phyloP scores from a whole-genome alignment of 2,329 filamentous ascomycete genomes.

The Anthostomella pinea region DNA sequence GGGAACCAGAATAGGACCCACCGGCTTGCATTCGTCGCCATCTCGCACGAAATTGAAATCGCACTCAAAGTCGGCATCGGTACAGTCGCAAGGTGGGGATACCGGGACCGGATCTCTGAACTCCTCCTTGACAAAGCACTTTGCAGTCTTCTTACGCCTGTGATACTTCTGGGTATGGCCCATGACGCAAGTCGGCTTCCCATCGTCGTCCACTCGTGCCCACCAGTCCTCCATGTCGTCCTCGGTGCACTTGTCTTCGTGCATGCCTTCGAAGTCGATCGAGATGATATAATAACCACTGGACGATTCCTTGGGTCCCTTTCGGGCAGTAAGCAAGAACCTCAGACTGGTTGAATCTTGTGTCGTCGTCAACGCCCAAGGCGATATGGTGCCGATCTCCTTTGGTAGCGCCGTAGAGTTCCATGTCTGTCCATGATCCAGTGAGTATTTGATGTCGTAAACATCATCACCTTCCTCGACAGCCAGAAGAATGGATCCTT shows the following conservation, averaged over 20 bases:
- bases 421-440: slow-evolving; percentile 90
- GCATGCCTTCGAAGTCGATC: slow-evolving; percentile 79
- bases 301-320: slow-evolving; percentile 46
- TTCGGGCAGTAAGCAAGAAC: slow-evolving; percentile 73
- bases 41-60: slow-evolving; percentile 86
- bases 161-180: slow-evolving; percentile 87
- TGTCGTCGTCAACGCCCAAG: slow-evolving; percentile 77
- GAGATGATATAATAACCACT: slow-evolving; percentile 62
- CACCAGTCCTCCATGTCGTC: slow-evolving; percentile 86
- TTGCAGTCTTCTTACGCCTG: slow-evolving; percentile 79
- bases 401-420: slow-evolving; percentile 65
- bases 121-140: slow-evolving; percentile 84
- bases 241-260: slow-evolving; percentile 74
- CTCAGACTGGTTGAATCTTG: slow-evolving; percentile 91
- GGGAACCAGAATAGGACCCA: slow-evolving; percentile 61
- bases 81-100: slow-evolving; percentile 76
- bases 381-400: slow-evolving; percentile 64
- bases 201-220: slow-evolving; percentile 76
- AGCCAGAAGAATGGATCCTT: slow-evolving; percentile 84
- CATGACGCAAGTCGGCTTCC: slow-evolving; percentile 87
- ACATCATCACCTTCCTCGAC: slow-evolving; percentile 68
- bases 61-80: slow-evolving; percentile 86
- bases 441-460: slow-evolving; percentile 66
- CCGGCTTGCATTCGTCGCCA: slow-evolving; percentile 64
- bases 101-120: slow-evolving; percentile 75